Evolutionary conservation across 2,329 filamentous ascomycete species (phyloP).

Genomic region (Aspergillus awamori): DNA sequence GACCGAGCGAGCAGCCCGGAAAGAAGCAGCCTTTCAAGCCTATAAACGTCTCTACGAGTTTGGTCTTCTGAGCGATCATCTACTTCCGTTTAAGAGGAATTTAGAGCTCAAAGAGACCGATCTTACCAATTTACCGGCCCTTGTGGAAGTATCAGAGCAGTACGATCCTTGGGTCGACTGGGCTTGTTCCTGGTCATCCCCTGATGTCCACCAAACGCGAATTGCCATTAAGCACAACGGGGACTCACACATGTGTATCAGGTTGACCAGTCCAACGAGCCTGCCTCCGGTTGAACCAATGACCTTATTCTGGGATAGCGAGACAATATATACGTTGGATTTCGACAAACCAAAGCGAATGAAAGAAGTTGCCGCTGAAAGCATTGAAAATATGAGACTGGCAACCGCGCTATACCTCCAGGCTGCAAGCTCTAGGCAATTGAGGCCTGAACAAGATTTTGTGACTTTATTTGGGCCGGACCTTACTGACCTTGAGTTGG

Average conservation of each 20-base stretch:
- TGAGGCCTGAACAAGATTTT: conserved; percentile 24
- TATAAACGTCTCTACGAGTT: conserved; percentile 70
- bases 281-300: conserved; percentile 26
- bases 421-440: conserved; percentile 19
- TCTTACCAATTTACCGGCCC: conserved; percentile 21
- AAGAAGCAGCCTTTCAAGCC: conserved; percentile 82
- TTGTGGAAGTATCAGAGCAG: conserved; percentile 30
- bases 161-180: conserved; percentile 36
- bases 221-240: conserved; percentile 25
- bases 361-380: conserved; percentile 16
- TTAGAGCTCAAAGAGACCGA: conserved; percentile 23
- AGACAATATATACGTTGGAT: conserved; percentile 24
- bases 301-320: conserved; percentile 33
- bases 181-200: conserved; percentile 30
- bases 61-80: conserved; percentile 74
- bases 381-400: conserved; percentile 37
- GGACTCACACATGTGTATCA: conserved; percentile 22
- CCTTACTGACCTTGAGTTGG: conserved; percentile 20
- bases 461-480: conserved; percentile 33
- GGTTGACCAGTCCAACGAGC: conserved; percentile 23
- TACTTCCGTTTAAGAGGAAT: conserved; percentile 63
- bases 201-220: conserved; percentile 26
- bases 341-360: conserved; percentile 21
- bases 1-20: conserved; percentile 71
- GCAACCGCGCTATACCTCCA: conserved; percentile 33